Conservation (phyloP, 176 grass and related monocot species). For the Oryza longistaminata region DNA sequence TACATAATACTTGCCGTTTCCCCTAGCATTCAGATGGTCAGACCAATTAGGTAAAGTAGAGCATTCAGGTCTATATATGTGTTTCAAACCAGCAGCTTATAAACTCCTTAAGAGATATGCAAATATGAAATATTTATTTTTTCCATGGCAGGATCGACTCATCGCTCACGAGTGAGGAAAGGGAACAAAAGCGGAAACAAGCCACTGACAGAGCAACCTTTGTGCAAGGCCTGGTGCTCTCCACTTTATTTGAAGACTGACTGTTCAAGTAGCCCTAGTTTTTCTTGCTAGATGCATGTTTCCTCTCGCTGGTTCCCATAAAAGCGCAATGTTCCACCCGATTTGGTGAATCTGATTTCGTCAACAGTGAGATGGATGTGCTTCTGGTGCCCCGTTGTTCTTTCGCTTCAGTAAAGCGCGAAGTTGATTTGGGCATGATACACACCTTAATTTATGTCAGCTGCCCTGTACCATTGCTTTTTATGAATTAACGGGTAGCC, state of each 20-base stretch:
- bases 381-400: not conserved
- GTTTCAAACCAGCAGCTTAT: not conserved
- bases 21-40: not conserved
- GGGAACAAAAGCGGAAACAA: slow-evolving; percentile 91
- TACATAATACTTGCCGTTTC: not conserved
- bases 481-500: slow-evolving; percentile 26
- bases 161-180: slow-evolving; percentile 79
- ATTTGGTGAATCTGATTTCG: slow-evolving; percentile 29
- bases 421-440: slow-evolving; percentile 34
- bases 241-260: slow-evolving; percentile 83
- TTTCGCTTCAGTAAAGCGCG: slow-evolving; percentile 6
- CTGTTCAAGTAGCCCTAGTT: slow-evolving; percentile 13
- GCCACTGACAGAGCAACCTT: slow-evolving; percentile 72
- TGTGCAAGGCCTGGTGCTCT: slow-evolving; percentile 72
- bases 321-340: not conserved
- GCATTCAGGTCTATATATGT: not conserved
- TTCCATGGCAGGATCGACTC: slow-evolving; percentile 63
- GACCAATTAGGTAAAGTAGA: slow-evolving; percentile 8
- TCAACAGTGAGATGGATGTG: slow-evolving; percentile 7
- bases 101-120: not conserved
- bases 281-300: slow-evolving; percentile 32
- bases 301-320: slow-evolving; percentile 14
- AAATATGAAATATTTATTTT: slow-evolving; percentile 16
- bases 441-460: slow-evolving; percentile 45
- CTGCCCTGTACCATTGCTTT: slow-evolving; percentile 32